A percentile compares a stretch with the other conserved stretches of the same genome.
Conservation (phyloP, 2,329 filamentous ascomycete genomes). For the Fusarium kyushuense region DNA sequence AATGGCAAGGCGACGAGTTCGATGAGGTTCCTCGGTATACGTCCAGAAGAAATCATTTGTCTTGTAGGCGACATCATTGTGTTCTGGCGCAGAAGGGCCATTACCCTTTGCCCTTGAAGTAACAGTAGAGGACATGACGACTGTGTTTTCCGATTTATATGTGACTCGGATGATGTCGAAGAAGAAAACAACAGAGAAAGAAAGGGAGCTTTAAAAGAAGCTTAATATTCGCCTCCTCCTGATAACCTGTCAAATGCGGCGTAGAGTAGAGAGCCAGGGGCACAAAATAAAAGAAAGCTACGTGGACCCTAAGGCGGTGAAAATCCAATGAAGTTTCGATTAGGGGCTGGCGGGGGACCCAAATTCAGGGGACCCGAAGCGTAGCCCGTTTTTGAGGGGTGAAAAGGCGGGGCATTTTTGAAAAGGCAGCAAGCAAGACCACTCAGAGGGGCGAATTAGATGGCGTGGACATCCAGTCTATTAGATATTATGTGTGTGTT, state of each 20-base stretch:
- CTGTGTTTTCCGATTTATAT: constrained; percentile 3
- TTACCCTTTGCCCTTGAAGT: constrained; percentile 50
- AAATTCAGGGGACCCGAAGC: constrained; percentile 36
- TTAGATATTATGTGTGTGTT: neutral
- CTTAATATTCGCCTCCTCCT: constrained; percentile 38
- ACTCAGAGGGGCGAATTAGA: constrained; percentile 34
- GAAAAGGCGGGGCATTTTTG: constrained; percentile 35
- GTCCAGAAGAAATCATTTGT: constrained; percentile 89
- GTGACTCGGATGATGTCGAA: neutral
- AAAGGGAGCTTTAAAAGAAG: constrained; percentile 23
- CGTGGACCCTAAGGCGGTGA: constrained; percentile 46
- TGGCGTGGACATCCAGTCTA: constrained; percentile 18
- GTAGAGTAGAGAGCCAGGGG: constrained; percentile 18
- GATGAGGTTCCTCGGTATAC: constrained; percentile 97
- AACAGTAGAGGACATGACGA: constrained; percentile 51
- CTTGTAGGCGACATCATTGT: constrained; percentile 40
- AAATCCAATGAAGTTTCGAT: constrained; percentile 31
- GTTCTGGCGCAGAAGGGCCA: constrained; percentile 25
- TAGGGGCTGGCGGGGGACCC: constrained; percentile 29
- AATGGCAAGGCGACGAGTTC: constrained; percentile 89
- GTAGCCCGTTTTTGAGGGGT: constrained; percentile 39
- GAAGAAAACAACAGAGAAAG: neutral
- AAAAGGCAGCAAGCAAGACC: constrained; percentile 17
- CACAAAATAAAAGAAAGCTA: constrained; percentile 27
- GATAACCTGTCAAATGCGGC: constrained; percentile 16